These are phyloP conservation scores for Fusarium neocosmosporiellum DNA, from an alignment of 2,329 filamentous ascomycete species.

Conservation along the genomic window DNA sequence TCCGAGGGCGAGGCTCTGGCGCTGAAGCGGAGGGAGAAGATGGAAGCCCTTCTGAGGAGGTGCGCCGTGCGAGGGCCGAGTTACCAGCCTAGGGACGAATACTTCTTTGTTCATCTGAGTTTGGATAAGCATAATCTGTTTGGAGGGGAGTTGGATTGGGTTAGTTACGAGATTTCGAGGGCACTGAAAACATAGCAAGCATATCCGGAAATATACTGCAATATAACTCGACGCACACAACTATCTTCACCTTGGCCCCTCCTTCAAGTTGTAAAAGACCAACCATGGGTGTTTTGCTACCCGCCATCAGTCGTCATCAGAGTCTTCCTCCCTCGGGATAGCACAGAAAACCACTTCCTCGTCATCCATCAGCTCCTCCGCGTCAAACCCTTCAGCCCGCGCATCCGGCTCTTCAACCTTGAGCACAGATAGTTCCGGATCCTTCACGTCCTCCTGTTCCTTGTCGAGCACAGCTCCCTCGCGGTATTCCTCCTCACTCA, in stretches of 20 bases:
- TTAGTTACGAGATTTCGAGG: not conserved
- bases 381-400: slow-evolving; percentile 4
- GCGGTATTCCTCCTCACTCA: not conserved
- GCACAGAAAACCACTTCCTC: not conserved
- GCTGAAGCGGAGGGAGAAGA: slow-evolving; percentile 7
- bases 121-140: slow-evolving; percentile 11
- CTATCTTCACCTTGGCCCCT: not conserved
- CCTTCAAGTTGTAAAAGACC: not conserved
- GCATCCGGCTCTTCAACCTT: not conserved
- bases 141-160: not conserved
- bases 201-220: not conserved
- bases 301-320: not conserved
- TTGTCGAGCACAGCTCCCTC: slow-evolving; percentile 4
- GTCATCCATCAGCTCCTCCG: slow-evolving; percentile 4
- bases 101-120: slow-evolving; percentile 14
- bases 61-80: not conserved
- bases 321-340: not conserved
- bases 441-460: not conserved
- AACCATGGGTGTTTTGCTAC: not conserved
- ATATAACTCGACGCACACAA: not conserved
- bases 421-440: not conserved
- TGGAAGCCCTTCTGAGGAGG: slow-evolving; percentile 8
- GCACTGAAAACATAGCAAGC: not conserved
- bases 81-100: not conserved
- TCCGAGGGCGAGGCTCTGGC: not conserved